phyloP scores from a whole-genome alignment of 495 filamentous ascomycete genomes.

The Penicillium mononematosum region DNA sequence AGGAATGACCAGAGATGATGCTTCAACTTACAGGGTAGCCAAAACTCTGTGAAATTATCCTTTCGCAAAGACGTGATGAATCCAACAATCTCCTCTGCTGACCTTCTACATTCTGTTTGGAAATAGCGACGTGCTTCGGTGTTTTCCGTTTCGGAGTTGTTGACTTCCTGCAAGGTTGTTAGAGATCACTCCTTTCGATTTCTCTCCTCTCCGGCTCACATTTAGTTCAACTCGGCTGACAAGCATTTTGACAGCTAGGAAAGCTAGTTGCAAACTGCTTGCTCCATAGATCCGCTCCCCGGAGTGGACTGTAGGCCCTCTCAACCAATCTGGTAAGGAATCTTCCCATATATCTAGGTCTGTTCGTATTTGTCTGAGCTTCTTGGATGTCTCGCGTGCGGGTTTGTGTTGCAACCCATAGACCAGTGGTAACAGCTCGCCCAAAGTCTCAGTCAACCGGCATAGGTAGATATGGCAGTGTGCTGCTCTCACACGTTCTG shows the following conservation, averaged over 20 bases:
- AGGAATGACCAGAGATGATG: neutral
- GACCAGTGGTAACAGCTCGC: slow-evolving; percentile 50
- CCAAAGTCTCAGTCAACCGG: slow-evolving; percentile 52
- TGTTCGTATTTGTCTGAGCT: slow-evolving; percentile 42
- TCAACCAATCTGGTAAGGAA: slow-evolving; percentile 46
- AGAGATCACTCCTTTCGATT: neutral
- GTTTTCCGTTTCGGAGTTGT: slow-evolving; percentile 44
- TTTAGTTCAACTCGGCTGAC: slow-evolving; percentile 52
- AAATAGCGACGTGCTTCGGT: slow-evolving; percentile 49
- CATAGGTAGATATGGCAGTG: slow-evolving; percentile 53
- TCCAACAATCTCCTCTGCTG: slow-evolving; percentile 54
- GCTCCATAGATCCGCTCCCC: slow-evolving; percentile 41
- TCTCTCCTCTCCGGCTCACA: slow-evolving; percentile 26
- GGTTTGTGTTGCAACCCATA: slow-evolving; percentile 46
- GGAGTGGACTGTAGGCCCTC: slow-evolving; percentile 27
- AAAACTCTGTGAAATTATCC: slow-evolving; percentile 49
- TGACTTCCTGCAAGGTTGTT: slow-evolving; percentile 38
- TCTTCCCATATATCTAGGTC: slow-evolving; percentile 50
- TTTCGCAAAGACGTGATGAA: slow-evolving; percentile 48
- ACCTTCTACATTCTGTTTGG: slow-evolving; percentile 48
- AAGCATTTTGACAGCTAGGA: slow-evolving; percentile 53
- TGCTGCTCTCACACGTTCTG: slow-evolving; percentile 45
- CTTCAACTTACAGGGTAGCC: slow-evolving; percentile 44
- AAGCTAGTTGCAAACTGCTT: slow-evolving; percentile 52
- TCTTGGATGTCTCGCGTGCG: slow-evolving; percentile 43